These are phyloP conservation scores for Lactifluus volemus DNA, from an alignment of 768 basidiomycete genomes.

Conservation along the genomic window DNA sequence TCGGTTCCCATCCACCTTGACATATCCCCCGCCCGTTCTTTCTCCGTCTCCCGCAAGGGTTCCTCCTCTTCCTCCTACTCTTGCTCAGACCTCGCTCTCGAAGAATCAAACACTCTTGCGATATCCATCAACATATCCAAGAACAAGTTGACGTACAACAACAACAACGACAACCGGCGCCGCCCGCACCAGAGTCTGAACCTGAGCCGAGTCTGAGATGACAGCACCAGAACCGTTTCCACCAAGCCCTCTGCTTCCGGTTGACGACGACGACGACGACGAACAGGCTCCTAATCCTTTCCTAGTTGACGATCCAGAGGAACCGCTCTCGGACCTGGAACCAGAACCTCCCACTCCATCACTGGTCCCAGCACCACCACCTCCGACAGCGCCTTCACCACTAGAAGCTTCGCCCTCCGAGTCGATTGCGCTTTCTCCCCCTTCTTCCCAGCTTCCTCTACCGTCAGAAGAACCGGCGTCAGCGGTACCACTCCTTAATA, in stretches of 20 bases:
- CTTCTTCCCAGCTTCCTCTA: conserved; percentile 11
- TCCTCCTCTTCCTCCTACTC: conserved; percentile 23
- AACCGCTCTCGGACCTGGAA: conserved; percentile 25
- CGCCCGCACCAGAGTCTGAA: neutral
- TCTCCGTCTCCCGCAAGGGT: conserved; percentile 34
- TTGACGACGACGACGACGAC: neutral
- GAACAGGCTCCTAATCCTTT: conserved; percentile 42
- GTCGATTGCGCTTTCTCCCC: conserved; percentile 32
- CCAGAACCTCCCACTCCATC: conserved; percentile 7
- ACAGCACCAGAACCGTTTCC: neutral
- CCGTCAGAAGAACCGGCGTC: conserved; percentile 18
- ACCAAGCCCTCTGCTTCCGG: neutral
- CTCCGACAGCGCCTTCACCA: conserved; percentile 25
- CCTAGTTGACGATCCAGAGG: conserved; percentile 48
- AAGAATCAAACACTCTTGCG: conserved; percentile 11
- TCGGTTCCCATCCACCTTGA: conserved; percentile 23
- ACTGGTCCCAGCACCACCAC: conserved; percentile 13
- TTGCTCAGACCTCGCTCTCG: neutral
- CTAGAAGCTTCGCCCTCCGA: conserved; percentile 33
- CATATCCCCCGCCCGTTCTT: conserved; percentile 31
- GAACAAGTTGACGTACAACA: neutral
- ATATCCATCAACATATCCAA: neutral
- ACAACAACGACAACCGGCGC: too few relatives aligned
- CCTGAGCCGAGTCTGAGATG: neutral
- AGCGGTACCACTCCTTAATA: conserved; percentile 29